Base-by-base conservation (phyloP, 768 basidiomycete species). In the Daedaleopsis nitida region DNA sequence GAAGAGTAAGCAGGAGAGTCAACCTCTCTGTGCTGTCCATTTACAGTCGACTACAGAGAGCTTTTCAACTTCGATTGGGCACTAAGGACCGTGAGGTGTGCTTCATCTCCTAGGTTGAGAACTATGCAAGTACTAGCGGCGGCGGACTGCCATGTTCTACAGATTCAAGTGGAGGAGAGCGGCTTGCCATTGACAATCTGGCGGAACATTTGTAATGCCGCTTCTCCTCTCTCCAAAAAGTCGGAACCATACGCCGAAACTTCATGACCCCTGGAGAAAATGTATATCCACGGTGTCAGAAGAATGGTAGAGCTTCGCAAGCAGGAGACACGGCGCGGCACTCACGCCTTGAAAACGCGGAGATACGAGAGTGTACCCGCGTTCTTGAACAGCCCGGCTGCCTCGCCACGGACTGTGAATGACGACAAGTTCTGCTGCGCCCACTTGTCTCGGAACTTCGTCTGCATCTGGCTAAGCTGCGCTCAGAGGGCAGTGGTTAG, bases 291-390 rank as follows among this genome's bases (percentile, higher is more conserved):
- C n/a, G 8, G 17, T 13, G 27, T 32, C 27, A 32, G 27, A 7
- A 32, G 35, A 10, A 7, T 1, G 38, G 27, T 48, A 49, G 38
- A 12, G 17, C 13, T 13, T 11, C 11, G 2, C 16, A 8, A 12
- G 16, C 16, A 27, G n/a, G 13, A 17, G 19, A 12, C 43, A 8
- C 2, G 12, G 2, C 11, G 16, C 2, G 12, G 2, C 11, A 68
- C 68, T 58, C 42, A 68, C 65, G 70, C 68, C 42, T 67, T 65
- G 55, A 71, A 81, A 19, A 84, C 76, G 6, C 84, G 77, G 11
- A 86, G 66, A 60, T 85, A 86, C 7, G 83, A 83, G 68, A 81
- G 77, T 8, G 74, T 80, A 9, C 84, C 84, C 4, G 85, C 83
- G 58, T 83, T 85, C 73, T 86, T 86, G 74, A 73, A 84, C 34